Conservation (phyloP, 106 monocot species). For the Apostasia shenzhenica region DNA sequence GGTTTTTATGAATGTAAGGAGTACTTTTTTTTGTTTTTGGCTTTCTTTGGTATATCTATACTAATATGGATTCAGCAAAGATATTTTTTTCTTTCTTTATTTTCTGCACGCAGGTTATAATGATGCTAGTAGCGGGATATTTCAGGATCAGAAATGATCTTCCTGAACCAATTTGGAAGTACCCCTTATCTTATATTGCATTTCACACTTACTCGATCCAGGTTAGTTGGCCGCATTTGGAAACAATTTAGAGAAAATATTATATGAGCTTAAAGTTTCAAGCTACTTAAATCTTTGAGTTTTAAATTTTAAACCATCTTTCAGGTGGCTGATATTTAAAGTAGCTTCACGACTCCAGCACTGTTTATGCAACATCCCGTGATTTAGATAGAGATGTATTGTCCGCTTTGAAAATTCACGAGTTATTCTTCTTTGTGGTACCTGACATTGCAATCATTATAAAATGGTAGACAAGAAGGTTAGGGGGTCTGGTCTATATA, state of each 20-base stretch:
- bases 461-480: too few species aligned
- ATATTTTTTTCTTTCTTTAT: background rate
- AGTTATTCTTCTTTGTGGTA: too few species aligned
- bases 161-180: constrained; percentile 71
- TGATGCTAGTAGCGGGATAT: constrained; percentile 96
- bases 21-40: too few species aligned
- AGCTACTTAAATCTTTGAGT: too few species aligned
- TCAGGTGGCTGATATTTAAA: too few species aligned
- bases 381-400: background rate
- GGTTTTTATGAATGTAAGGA: constrained; percentile 76
- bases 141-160: constrained; percentile 49
- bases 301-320: too few species aligned
- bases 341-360: too few species aligned
- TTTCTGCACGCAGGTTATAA: constrained; percentile 48
- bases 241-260: too few species aligned
- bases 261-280: too few species aligned
- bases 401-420: too few species aligned
- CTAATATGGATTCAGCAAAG: background rate
- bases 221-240: constrained; percentile 22
- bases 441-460: too few species aligned
- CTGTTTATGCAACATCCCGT: background rate
- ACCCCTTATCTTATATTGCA: constrained; percentile 75
- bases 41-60: background rate
- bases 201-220: constrained; percentile 84
- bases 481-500: too few species aligned